Evolutionary conservation across 2,329 filamentous ascomycete genomes (phyloP).

Genomic region (Paramyrothecium roridum): DNA sequence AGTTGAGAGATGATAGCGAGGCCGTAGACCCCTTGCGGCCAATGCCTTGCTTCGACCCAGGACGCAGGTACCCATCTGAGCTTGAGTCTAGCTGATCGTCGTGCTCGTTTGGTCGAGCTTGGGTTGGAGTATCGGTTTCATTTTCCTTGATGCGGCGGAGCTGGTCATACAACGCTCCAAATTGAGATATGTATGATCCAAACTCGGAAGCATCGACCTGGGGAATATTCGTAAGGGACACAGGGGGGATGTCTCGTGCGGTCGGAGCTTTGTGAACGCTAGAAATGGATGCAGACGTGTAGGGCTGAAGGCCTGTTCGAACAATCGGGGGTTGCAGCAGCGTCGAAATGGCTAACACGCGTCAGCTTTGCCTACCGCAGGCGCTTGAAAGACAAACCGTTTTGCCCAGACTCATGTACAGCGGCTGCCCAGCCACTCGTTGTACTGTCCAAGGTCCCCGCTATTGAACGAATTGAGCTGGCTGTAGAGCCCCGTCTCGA

Average conservation of each 20-base stretch:
- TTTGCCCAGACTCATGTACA: conserved; percentile 72
- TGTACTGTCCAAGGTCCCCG: conserved; percentile 75
- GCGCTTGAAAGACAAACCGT: conserved; percentile 52
- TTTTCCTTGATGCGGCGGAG: conserved; percentile 80
- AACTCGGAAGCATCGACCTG: conserved; percentile 80
- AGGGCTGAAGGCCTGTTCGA: conserved; percentile 79
- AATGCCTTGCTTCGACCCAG: conserved; percentile 25
- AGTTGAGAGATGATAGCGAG: conserved; percentile 47
- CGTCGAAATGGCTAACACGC: conserved; percentile 74
- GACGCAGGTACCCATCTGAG: conserved; percentile 45
- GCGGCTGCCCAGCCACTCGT: conserved; percentile 53
- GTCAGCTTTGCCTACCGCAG: conserved; percentile 10
- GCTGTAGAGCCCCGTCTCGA: conserved; percentile 76
- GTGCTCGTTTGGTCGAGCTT: conserved; percentile 33
- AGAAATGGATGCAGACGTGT: conserved; percentile 66
- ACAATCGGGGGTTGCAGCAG: conserved; percentile 89
- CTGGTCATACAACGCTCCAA: conserved; percentile 85
- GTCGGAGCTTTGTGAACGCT: conserved; percentile 80
- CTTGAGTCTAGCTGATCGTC: conserved; percentile 38
- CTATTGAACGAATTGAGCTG: conserved; percentile 84
- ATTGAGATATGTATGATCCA: conserved; percentile 77
- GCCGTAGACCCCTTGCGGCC: conserved; percentile 33
- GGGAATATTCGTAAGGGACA: conserved; percentile 83
- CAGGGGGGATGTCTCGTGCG: conserved; percentile 85
- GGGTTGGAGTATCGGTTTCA: conserved; percentile 58